Evolutionary conservation across 768 basidiomycete genomes (phyloP).

Genomic region (Termitomyces sp.): DNA sequence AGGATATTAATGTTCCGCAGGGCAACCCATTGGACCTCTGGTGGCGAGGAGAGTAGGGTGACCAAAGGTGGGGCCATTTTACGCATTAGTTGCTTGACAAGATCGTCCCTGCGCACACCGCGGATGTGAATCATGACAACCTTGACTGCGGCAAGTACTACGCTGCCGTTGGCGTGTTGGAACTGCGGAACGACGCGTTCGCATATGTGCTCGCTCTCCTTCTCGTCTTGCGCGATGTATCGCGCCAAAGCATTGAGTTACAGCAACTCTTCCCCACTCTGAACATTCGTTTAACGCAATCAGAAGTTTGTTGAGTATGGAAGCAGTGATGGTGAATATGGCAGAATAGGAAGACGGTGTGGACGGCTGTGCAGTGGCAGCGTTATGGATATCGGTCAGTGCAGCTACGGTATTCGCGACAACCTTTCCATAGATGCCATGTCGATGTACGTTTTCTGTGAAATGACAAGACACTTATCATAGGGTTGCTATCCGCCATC

Average conservation of each 20-base stretch:
- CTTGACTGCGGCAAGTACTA: slow-evolving; percentile 96
- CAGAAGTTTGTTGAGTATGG: slow-evolving; percentile 83
- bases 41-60: slow-evolving; percentile 92
- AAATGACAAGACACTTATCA: slow-evolving; percentile 51
- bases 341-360: slow-evolving; percentile 57
- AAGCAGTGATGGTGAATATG: slow-evolving; percentile 78
- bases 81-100: slow-evolving; percentile 79
- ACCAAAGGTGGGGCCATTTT: slow-evolving; percentile 99
- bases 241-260: slow-evolving; percentile 81
- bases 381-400: slow-evolving; percentile 84
- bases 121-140: slow-evolving; percentile 98
- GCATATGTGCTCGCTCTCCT: slow-evolving; percentile 98
- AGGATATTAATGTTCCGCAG: slow-evolving; percentile 95
- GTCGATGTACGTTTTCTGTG: background rate
- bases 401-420: slow-evolving; percentile 97
- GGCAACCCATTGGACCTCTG: slow-evolving; percentile 98
- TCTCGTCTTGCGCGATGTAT: slow-evolving; percentile 81
- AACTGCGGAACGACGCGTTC: slow-evolving; percentile 98
- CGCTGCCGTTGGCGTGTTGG: slow-evolving; percentile 94
- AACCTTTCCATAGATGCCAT: slow-evolving; percentile 52
- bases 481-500: slow-evolving; percentile 95
- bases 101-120: slow-evolving; percentile 73
- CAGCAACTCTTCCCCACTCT: slow-evolving; percentile 97
- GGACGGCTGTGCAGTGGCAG: slow-evolving; percentile 56
- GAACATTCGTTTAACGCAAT: slow-evolving; percentile 98